These are phyloP conservation scores for Fusarium coicis DNA, from an alignment of 2,329 filamentous ascomycete genomes.

Conservation along the genomic window DNA sequence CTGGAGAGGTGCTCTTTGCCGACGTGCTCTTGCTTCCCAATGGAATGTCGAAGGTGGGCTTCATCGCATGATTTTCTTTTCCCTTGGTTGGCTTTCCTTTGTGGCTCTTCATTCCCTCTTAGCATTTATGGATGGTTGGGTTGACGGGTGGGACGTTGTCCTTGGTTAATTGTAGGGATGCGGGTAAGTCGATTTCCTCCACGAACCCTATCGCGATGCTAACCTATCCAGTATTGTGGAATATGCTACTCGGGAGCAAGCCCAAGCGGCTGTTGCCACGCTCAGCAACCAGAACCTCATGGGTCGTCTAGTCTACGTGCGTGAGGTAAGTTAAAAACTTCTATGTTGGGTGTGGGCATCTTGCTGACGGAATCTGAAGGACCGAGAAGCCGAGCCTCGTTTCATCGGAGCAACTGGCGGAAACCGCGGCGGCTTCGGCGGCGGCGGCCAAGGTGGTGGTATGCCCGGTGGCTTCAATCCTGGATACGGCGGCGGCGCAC, in stretches of 20 bases:
- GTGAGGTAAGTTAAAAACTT: slow-evolving; percentile 75
- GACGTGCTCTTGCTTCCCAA: slow-evolving; percentile 99
- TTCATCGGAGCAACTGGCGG: slow-evolving; percentile 81
- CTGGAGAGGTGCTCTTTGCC: slow-evolving; percentile 99
- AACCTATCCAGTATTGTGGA: slow-evolving; percentile 87
- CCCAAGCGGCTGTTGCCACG: slow-evolving; percentile 94
- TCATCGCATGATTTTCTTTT: slow-evolving; percentile 81
- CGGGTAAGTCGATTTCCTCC: slow-evolving; percentile 77
- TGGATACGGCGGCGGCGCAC: slow-evolving; percentile 64
- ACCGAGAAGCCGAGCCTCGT: slow-evolving; percentile 97
- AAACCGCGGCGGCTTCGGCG: slow-evolving; percentile 70
- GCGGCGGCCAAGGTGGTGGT: slow-evolving; percentile 58
- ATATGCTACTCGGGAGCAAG: slow-evolving; percentile 99
- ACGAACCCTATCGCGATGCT: slow-evolving; percentile 39
- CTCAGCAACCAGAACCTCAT: slow-evolving; percentile 99
- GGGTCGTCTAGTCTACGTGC: slow-evolving; percentile 97
- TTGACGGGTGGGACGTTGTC: slow-evolving; percentile 98
- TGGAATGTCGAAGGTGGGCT: slow-evolving; percentile 99
- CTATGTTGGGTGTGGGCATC: too few relatives aligned
- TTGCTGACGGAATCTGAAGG: slow-evolving; percentile 61
- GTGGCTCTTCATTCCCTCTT: slow-evolving; percentile 72
- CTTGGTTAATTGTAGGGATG: slow-evolving; percentile 97
- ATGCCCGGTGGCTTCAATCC: slow-evolving; percentile 66
- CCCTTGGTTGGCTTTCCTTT: slow-evolving; percentile 81
- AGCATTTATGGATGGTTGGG: slow-evolving; percentile 89